A percentile compares a stretch with the other conserved stretches of the same genome.
Evolutionary conservation across 2,329 filamentous ascomycete species (phyloP).

Genomic region (Thielaviopsis populi): DNA sequence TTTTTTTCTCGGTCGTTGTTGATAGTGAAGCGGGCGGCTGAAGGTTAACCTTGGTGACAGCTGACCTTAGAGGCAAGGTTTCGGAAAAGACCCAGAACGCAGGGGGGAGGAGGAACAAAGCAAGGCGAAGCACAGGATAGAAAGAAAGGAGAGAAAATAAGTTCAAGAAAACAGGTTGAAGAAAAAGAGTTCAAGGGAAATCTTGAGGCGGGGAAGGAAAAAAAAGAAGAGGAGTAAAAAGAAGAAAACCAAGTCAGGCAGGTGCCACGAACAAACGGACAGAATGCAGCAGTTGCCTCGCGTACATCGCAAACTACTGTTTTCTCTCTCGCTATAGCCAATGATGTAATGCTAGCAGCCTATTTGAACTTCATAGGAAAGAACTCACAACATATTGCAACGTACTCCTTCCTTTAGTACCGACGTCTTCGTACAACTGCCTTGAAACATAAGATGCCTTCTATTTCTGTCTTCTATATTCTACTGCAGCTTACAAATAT

Average conservation of each 20-base stretch:
- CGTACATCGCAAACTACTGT: background rate
- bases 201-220: too few species aligned
- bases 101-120: background rate
- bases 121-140: background rate
- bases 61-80: background rate
- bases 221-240: too few species aligned
- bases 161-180: background rate
- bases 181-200: background rate
- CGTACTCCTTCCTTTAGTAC: background rate
- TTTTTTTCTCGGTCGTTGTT: background rate
- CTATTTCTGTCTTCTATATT: too few species aligned
- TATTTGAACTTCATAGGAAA: background rate
- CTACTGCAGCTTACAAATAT: too few species aligned
- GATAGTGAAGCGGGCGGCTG: background rate
- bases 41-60: background rate
- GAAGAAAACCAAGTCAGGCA: background rate
- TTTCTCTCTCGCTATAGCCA: background rate
- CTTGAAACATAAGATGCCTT: background rate
- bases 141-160: background rate
- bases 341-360: background rate
- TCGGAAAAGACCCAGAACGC: background rate
- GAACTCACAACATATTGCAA: background rate
- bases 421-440: background rate
- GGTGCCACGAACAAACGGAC: background rate
- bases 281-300: background rate